phyloP scores from a whole-genome alignment of 2,329 filamentous ascomycete species.

The Cadophora malorum region DNA sequence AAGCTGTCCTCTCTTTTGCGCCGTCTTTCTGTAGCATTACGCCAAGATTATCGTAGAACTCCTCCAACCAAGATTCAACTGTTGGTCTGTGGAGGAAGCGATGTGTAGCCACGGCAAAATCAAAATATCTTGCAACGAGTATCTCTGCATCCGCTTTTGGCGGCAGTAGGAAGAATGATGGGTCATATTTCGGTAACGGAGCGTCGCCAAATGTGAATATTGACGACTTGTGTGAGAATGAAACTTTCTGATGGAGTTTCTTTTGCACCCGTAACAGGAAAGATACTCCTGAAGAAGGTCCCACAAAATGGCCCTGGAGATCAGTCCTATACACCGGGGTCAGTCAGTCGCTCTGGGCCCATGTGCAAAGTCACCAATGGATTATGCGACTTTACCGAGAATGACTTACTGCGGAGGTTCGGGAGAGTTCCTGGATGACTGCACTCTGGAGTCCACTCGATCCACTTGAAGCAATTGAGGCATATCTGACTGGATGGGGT shows the following conservation, averaged over 20 bases:
- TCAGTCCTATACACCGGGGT: constrained; percentile 44
- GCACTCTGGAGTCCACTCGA: constrained; percentile 26
- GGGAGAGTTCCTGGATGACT: constrained; percentile 50
- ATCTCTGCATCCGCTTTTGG: constrained; percentile 30
- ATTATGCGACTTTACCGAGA: neutral
- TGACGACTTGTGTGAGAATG: constrained; percentile 50
- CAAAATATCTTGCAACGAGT: constrained; percentile 60
- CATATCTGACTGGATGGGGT: neutral
- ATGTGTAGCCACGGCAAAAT: constrained; percentile 65
- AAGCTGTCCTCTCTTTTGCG: constrained; percentile 48
- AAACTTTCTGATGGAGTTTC: constrained; percentile 51
- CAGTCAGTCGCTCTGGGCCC: neutral
- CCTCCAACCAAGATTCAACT: constrained; percentile 55
- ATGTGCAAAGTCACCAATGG: neutral
- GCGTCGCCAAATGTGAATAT: constrained; percentile 44
- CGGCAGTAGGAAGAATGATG: constrained; percentile 50
- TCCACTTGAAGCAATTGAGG: constrained; percentile 1
- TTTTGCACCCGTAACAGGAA: constrained; percentile 59
- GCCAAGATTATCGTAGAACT: constrained; percentile 54
- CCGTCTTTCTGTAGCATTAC: constrained; percentile 50
- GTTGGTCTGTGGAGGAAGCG: constrained; percentile 62
- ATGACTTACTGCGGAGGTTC: constrained; percentile 48
- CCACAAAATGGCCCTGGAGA: constrained; percentile 54
- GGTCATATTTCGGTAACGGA: constrained; percentile 53
- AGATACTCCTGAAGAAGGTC: constrained; percentile 54